These are phyloP conservation scores for Penicillium sp. DNA, from an alignment of 2,329 filamentous ascomycete genomes.

Conservation along the genomic window DNA sequence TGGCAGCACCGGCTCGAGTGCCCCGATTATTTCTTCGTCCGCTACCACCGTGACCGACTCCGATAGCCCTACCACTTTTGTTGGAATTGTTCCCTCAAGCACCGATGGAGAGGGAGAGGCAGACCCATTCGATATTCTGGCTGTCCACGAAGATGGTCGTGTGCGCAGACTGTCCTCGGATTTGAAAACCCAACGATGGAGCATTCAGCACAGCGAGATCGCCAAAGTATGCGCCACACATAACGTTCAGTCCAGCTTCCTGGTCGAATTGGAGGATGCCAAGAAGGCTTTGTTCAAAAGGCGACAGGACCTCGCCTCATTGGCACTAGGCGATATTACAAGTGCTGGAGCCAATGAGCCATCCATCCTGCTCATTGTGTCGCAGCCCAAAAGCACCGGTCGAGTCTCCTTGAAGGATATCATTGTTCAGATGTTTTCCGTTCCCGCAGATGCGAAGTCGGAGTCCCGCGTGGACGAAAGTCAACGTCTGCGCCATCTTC, in stretches of 20 bases:
- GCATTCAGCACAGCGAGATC: slow-evolving; percentile 37
- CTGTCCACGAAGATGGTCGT: slow-evolving; percentile 47
- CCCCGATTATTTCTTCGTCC: slow-evolving; percentile 41
- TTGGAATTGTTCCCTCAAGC: slow-evolving; percentile 40
- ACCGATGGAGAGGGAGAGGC: slow-evolving; percentile 25
- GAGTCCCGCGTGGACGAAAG: slow-evolving; percentile 20
- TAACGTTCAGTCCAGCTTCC: slow-evolving; percentile 38
- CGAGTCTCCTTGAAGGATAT: slow-evolving; percentile 36
- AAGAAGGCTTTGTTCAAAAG: slow-evolving; percentile 43
- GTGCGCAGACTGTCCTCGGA: slow-evolving; percentile 44
- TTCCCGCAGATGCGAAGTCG: slow-evolving; percentile 31
- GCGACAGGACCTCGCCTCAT: slow-evolving; percentile 42
- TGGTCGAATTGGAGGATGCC: slow-evolving; percentile 45
- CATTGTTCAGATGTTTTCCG: slow-evolving; percentile 43
- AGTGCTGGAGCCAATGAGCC: slow-evolving; percentile 31
- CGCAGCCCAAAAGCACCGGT: slow-evolving; percentile 35
- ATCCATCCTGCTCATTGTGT: slow-evolving; percentile 43
- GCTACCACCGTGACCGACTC: slow-evolving; percentile 42
- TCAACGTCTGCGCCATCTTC: slow-evolving; percentile 40
- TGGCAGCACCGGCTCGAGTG: slow-evolving; percentile 31
- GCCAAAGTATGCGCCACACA: slow-evolving; percentile 29
- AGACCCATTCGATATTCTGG: slow-evolving; percentile 42
- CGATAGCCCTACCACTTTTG: slow-evolving; percentile 39
- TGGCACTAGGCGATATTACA: slow-evolving; percentile 37
- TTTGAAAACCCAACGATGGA: slow-evolving; percentile 44